Evolutionary conservation across 345 rosid species (phyloP), one percentile per base, ranked within the genome.

Genomic region (Brassica carinata): DNA sequence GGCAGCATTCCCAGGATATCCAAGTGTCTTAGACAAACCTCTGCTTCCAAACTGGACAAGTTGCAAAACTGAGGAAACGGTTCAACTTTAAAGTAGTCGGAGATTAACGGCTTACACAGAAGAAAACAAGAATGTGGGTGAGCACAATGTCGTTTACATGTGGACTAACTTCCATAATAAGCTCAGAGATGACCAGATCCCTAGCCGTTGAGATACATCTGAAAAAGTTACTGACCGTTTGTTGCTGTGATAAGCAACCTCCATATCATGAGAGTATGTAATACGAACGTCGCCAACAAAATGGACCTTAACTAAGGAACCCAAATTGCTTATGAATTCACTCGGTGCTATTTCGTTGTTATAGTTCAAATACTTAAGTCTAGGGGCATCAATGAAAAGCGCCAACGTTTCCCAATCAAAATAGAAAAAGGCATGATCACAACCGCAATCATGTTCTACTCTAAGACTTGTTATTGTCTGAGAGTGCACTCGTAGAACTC

Each of bases 381-480:
- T 36, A 59, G 76, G 76, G 19, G 66, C 76, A 57, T 58, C 76
- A 19, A 73, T 26, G 13, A 23, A 34, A 73, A 73, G 55, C 57
- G 9, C 67, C 34, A 13, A 38, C 33, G 1, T 61, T 4, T 4
- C 55, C 27, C 57, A 15, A 72, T 31, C 27, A 14, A 48, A n/a
- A 9, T 0, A 51, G 13, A 70, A 8, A 6, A 55, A 19, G 34
- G 1, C 40, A 48, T 48, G 55, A 48, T 48, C 55, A 13, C 15
- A 1, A 4, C 55, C 15, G 5, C 55, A 1, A 48, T 51, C 57
- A n/a, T 3, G 5, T 51, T n/a, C 57, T n/a, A 51, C 7, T 2
- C 10, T 19, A 76, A 74, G 61, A 74, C 48, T 6, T 2, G 48
- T 74, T 67, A 76, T 3, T 34, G 73, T 57, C 7, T 55, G 58